These are phyloP conservation scores for Daldinia childiae DNA, from an alignment of 495 filamentous ascomycete species.

Conservation along the genomic window DNA sequence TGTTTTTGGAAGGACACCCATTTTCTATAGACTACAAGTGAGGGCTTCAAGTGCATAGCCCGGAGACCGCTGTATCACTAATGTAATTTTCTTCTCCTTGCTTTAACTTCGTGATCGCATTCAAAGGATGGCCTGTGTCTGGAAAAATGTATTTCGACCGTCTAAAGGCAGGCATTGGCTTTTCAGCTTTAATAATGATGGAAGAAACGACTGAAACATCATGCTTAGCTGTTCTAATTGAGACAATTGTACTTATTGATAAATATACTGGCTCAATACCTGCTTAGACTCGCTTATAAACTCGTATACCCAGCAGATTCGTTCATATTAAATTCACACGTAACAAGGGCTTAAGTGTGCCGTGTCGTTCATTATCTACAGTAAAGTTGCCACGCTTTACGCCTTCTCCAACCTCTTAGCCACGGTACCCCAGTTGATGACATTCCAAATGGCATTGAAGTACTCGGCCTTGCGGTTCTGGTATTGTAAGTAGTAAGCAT, in stretches of 20 bases:
- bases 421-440: conserved; percentile 92
- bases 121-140: no score
- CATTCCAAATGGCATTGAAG: conserved; percentile 81
- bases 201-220: background rate
- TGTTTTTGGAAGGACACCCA: no score
- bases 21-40: background rate
- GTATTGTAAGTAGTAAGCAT: conserved; percentile 77
- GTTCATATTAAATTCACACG: conserved; percentile 10
- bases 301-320: background rate
- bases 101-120: background rate
- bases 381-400: conserved; percentile 27
- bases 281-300: background rate
- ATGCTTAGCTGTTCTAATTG: background rate
- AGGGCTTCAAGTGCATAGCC: background rate
- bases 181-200: background rate
- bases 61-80: background rate
- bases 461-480: conserved; percentile 87
- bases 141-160: no score
- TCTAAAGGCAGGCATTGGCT: background rate
- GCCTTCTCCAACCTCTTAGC: conserved; percentile 76
- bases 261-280: background rate
- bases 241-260: background rate
- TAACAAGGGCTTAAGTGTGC: background rate
- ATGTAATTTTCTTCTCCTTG: background rate
- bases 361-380: conserved; percentile 12